A percentile compares a stretch with the other conserved stretches of the same genome.
Evolutionary conservation across 2,329 filamentous ascomycete species (phyloP).

Genomic region (Curvularia spicifera): DNA sequence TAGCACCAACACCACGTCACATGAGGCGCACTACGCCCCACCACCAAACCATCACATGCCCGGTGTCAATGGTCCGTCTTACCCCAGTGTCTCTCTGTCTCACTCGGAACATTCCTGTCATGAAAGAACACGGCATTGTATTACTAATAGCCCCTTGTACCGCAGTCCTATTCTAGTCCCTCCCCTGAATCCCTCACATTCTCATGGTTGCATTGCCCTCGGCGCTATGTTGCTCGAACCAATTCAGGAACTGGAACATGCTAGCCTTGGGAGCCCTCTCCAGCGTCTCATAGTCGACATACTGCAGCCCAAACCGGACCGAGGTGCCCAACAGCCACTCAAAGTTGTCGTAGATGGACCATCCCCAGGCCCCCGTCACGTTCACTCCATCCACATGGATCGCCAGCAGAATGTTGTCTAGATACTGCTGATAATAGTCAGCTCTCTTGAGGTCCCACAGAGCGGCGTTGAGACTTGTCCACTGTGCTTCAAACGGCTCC

Average conservation of each 20-base stretch:
- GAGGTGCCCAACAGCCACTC: conserved; percentile 50
- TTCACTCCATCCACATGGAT: conserved; percentile 51
- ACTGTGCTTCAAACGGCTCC: conserved; percentile 50
- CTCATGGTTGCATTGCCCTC: conserved; percentile 37
- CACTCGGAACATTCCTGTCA: neutral
- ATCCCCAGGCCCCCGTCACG: conserved; percentile 52
- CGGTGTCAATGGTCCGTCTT: neutral
- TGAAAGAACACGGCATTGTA: neutral
- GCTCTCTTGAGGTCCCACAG: conserved; percentile 52
- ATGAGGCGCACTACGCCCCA: conserved; percentile 27
- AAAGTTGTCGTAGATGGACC: conserved; percentile 53
- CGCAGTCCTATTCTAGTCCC: neutral
- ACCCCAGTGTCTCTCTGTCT: neutral
- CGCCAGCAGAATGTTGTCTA: conserved; percentile 51
- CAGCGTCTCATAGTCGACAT: conserved; percentile 52
- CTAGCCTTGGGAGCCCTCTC: conserved; percentile 53
- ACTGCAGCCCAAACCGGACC: conserved; percentile 53
- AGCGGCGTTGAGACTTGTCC: conserved; percentile 38
- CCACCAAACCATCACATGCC: conserved; percentile 4
- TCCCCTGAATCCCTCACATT: conserved; percentile 13
- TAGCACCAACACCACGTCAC: conserved; percentile 23
- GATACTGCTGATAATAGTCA: conserved; percentile 53
- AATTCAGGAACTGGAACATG: conserved; percentile 53
- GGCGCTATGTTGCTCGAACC: conserved; percentile 48
- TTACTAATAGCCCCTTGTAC: neutral